Evolutionary conservation across 352 stramenopile species (phyloP).

Genomic region (Hyaloperonospora arabidopsidis): DNA sequence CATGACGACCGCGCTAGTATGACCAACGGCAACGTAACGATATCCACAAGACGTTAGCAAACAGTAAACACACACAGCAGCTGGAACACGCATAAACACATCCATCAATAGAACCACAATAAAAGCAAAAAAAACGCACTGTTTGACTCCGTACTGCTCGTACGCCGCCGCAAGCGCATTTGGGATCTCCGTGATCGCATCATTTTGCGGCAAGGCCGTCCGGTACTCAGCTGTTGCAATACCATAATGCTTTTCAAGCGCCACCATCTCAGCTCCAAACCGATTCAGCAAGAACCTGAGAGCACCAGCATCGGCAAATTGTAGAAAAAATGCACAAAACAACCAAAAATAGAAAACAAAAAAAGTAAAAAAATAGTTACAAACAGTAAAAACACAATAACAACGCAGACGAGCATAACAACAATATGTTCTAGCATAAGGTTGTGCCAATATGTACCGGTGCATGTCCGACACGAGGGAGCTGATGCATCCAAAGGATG

Average conservation of each 20-base stretch:
- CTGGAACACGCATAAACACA: too few relatives aligned
- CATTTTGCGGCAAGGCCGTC: constrained; percentile 48
- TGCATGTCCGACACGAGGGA: constrained; percentile 90
- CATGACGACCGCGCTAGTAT: constrained; percentile 63
- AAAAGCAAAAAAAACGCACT: constrained; percentile 39
- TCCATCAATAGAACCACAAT: not conserved
- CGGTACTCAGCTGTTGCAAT: constrained; percentile 32
- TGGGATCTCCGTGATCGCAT: constrained; percentile 61
- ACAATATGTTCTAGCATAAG: too few relatives aligned
- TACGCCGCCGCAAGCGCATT: constrained; percentile 57
- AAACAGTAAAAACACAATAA: too few relatives aligned
- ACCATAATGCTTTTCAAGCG: constrained; percentile 48
- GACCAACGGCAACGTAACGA: not conserved
- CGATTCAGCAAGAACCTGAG: constrained; percentile 47
- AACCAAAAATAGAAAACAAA: too few relatives aligned
- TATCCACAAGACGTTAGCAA: too few relatives aligned
- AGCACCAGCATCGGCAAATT: constrained; percentile 1
- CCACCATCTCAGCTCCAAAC: constrained; percentile 39
- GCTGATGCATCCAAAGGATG: constrained; percentile 94
- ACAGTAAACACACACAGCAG: too few relatives aligned
- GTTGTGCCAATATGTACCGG: constrained; percentile 28
- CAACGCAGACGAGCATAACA: too few relatives aligned
- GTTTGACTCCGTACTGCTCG: constrained; percentile 57
- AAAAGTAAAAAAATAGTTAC: too few relatives aligned
- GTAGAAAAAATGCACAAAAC: too few relatives aligned